Percentiles rank a stretch among this genome's conserved stretches.
These are phyloP conservation scores for Vinca minor DNA, from an alignment of 257 asterid species.

Conservation along the genomic window DNA sequence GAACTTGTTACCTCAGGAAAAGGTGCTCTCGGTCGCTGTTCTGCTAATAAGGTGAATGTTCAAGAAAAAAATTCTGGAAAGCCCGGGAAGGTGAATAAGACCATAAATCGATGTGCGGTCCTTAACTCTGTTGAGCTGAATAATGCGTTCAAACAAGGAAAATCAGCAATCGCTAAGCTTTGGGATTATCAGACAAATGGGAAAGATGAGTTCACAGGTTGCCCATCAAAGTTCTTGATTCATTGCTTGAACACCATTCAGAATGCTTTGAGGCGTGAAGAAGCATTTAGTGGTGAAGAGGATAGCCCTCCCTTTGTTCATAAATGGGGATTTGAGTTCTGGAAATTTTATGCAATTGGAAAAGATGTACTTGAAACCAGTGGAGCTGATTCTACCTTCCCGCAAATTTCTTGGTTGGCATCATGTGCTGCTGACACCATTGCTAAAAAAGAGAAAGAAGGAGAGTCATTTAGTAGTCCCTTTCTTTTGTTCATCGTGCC, in stretches of 20 bases:
- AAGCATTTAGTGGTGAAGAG: slow-evolving; percentile 21
- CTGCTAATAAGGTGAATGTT: not conserved
- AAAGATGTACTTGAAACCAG: slow-evolving; percentile 59
- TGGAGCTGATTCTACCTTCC: slow-evolving; percentile 38
- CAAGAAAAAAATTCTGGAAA: slow-evolving; percentile 8
- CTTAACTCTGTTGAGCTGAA: slow-evolving; percentile 25
- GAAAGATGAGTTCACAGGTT: slow-evolving; percentile 23
- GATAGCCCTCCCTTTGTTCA: slow-evolving; percentile 42
- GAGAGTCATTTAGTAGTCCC: slow-evolving; percentile 46
- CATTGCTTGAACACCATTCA: slow-evolving; percentile 63
- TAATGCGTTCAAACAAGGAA: slow-evolving; percentile 29
- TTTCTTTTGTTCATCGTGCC: slow-evolving; percentile 78
- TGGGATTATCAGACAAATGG: slow-evolving; percentile 17
- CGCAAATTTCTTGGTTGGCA: slow-evolving; percentile 84
- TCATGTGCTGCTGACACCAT: slow-evolving; percentile 74
- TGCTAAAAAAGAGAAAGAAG: slow-evolving; percentile 68
- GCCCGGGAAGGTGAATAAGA: slow-evolving; percentile 14
- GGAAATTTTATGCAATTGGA: slow-evolving; percentile 53
- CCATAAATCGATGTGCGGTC: slow-evolving; percentile 7
- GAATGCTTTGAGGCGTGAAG: slow-evolving; percentile 30
- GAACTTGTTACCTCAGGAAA: slow-evolving; percentile 16
- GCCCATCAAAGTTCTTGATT: slow-evolving; percentile 63
- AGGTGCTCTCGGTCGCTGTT: not conserved
- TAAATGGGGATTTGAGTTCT: slow-evolving; percentile 79
- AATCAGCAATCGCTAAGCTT: slow-evolving; percentile 18